Evolutionary conservation across 208 protist species (phyloP), one percentile per base, ranked within the genome.

Genomic region (Leishmania arabica): DNA sequence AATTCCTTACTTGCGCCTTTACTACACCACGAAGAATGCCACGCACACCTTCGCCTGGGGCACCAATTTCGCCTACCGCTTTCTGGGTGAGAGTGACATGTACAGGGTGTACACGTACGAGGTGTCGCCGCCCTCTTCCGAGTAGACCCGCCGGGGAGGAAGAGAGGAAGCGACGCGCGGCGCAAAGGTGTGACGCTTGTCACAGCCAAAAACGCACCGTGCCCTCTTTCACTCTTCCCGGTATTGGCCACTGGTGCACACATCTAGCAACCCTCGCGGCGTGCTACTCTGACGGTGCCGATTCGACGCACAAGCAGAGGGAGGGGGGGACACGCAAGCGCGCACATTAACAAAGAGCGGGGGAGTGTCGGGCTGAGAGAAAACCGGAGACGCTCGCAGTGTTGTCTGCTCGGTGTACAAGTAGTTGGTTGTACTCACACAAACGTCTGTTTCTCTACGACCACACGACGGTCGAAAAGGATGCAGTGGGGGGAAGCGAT

Each of bases 41-140:
- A 31, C 65, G 37, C 74, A 90, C 66, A 74, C 34, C 37, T 97
- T 90, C 71, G 87, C 82, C 19, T 97, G 94, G 93, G 92, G 90
- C 0, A 75, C 78, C 47, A 89, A 89, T 42, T 90, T 83, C 64
- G 78, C 68, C 60, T 77, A 93, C 69, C 49, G 66, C 13, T 89
- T 90, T 49, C 73, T 97, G 34, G 92, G 92, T 5, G 91, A 93
- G 2, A 95, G 94, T 76, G 94, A 96, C 60, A 88, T 97, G 77
- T 97, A 97, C 82, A 84, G 90, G 15, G 58, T 93, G 53, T 97
- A 91, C 83, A 84, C 88, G 13, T 96, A 97, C 79, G 80, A 84
- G 40, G 91, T 94, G 21, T 56, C 34, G 2, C 73, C 82, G 13
- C 60, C 73, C 24, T 54, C 49, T n/a, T 62, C 51, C 53, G 51